These are phyloP conservation scores for Calocera viscosa DNA, from an alignment of 768 basidiomycete species.

Conservation along the genomic window DNA sequence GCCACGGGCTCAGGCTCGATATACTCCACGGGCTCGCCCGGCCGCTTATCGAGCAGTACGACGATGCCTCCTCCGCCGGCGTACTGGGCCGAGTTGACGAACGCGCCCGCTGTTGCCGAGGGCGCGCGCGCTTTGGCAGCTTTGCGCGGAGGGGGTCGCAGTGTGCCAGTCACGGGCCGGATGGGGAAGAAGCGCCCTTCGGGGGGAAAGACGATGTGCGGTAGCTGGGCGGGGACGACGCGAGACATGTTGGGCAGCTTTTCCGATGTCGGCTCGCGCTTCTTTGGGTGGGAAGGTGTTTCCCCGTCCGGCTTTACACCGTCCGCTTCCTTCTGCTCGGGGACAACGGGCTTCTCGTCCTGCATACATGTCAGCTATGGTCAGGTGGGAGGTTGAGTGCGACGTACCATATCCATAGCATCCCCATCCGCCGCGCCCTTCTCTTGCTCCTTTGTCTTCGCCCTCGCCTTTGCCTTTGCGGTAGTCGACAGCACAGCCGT, in stretches of 20 bases:
- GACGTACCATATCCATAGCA: constrained; percentile 66
- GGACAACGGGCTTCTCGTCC: constrained; percentile 43
- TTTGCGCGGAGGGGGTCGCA: constrained; percentile 19
- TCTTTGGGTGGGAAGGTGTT: constrained; percentile 40
- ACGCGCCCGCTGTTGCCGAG: background rate
- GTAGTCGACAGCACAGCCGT: constrained; percentile 95
- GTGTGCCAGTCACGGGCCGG: constrained; percentile 42
- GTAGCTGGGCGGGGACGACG: constrained; percentile 77
- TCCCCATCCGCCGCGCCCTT: constrained; percentile 67
- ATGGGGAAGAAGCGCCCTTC: constrained; percentile 81
- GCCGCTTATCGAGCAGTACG: constrained; percentile 60
- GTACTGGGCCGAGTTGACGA: constrained; percentile 36
- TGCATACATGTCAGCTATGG: constrained; percentile 19
- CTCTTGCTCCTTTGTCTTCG: constrained; percentile 53
- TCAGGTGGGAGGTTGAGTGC: background rate
- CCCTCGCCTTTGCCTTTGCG: constrained; percentile 89
- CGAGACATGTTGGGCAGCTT: constrained; percentile 76
- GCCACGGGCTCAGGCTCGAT: constrained; percentile 38
- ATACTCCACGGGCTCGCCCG: constrained; percentile 60
- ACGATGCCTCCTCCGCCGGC: constrained; percentile 81
- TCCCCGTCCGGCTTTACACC: constrained; percentile 67
- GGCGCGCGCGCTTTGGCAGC: background rate
- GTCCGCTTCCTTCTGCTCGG: constrained; percentile 42
- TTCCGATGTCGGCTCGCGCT: constrained; percentile 60
- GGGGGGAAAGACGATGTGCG: constrained; percentile 69